Base-by-base conservation (phyloP, 164 flowering plant genomes). In the Magnolia sinica region DNA sequence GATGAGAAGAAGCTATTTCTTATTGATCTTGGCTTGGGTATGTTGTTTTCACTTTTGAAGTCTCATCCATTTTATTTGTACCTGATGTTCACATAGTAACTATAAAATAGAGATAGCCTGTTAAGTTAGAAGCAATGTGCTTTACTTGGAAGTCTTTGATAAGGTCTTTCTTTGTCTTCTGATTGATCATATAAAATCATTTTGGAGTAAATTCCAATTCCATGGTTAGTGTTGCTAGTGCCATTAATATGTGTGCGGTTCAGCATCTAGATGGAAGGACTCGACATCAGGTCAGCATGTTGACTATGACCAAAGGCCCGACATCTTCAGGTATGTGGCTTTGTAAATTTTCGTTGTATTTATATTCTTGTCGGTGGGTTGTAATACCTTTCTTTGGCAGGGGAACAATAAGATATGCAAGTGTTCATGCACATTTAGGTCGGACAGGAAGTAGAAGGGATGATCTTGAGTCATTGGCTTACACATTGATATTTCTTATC, bases 1-100 rank as follows among this genome's bases (percentile, higher is more conserved):
- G 93, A 95, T 73, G 97, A 91, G 78, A 95, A 95, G 86, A 95
- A 93, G 85, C 85, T 95, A 10, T 95, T 81, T 83, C 92, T 95
- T 55, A 85, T 95, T 77, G 98, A 95, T 86, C 97, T 95, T 81
- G 98, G 98, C 68, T 84, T 95, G 79, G 98, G 98, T 93, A 88
- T 77, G 87, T 73, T 49, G 59, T 55, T 55, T 37, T 59, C 71
- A 31, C 8, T 63, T 52, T 55, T 51, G 19, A 37, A 69, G 20
- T 70, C 65, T 29, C 76, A 2, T n/a, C 13, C 19, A 50, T 20
- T 73, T 74, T 24, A 4, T 5, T 16, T 76, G 7, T 50, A 55
- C 10, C 16, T 55, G 16, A 55, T 55, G 13, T 55, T 55, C 61
- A 55, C 2, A 16, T 55, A 11, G 61, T 55, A 55, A 9, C 29